Evolutionary conservation across 2,329 filamentous ascomycete genomes (phyloP).

Genomic region (Epichloe sibirici): DNA sequence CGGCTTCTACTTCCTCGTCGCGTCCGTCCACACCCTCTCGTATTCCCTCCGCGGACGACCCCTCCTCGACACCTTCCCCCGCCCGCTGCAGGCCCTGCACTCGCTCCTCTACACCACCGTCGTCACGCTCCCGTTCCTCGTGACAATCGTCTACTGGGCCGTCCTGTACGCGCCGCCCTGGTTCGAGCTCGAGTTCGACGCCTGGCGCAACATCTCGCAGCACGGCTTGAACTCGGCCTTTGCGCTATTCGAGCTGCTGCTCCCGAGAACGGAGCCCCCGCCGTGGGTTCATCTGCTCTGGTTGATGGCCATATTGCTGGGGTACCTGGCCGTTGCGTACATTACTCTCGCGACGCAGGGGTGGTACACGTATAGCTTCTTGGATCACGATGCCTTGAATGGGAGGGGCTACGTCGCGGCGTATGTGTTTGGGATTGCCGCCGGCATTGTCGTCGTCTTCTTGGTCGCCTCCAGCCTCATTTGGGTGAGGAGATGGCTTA

Average conservation of each 20-base stretch:
- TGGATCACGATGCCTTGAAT: slow-evolving; percentile 49
- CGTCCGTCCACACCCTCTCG: slow-evolving; percentile 54
- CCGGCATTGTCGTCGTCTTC: slow-evolving; percentile 41
- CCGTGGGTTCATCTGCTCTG: slow-evolving; percentile 52
- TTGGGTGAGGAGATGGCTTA: slow-evolving; percentile 35
- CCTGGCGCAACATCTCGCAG: slow-evolving; percentile 58
- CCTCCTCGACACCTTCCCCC: slow-evolving; percentile 47
- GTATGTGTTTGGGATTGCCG: slow-evolving; percentile 49
- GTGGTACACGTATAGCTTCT: slow-evolving; percentile 68
- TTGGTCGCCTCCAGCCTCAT: slow-evolving; percentile 37
- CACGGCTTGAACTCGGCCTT: slow-evolving; percentile 65
- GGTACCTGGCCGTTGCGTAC: slow-evolving; percentile 66
- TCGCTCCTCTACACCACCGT: slow-evolving; percentile 51
- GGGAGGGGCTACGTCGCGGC: slow-evolving; percentile 40
- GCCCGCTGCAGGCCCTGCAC: slow-evolving; percentile 52
- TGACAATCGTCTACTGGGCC: slow-evolving; percentile 60
- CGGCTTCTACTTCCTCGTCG: slow-evolving; percentile 62
- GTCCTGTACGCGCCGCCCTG: slow-evolving; percentile 42
- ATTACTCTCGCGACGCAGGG: slow-evolving; percentile 56
- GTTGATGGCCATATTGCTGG: slow-evolving; percentile 55
- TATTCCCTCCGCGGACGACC: slow-evolving; percentile 46
- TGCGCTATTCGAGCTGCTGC: slow-evolving; percentile 61
- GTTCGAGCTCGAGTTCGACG: slow-evolving; percentile 37
- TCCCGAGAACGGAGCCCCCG: slow-evolving; percentile 52
- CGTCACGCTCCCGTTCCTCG: slow-evolving; percentile 53